Conservation (phyloP, 129 eudicot genomes). For the Helianthus annuus region HanXRQr2.0-SUNRISE NC_035435.2:161607828-161608327, state of each 20-base stretch:
- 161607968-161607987: not conserved
- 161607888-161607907: no score
- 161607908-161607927: not conserved
- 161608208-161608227: not conserved
- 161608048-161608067: not conserved
- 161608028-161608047: not conserved
- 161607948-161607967: not conserved
- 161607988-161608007: not conserved
- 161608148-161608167: not conserved
- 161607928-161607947: not conserved
- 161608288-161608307: no score
- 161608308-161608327: no score
- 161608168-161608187: not conserved
- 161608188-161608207: not conserved
- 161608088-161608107: not conserved
- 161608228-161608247: no score
- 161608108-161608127: not conserved
- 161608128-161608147: not conserved
- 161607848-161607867: not conserved
- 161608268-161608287: no score
- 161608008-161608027: not conserved
- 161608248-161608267: no score
- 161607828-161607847: not conserved
- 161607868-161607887: constrained; percentile 11
- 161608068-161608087: not conserved